These are phyloP conservation scores for Aspergillus cavernicola DNA, from an alignment of 495 filamentous ascomycete species.

Conservation along the genomic window DNA sequence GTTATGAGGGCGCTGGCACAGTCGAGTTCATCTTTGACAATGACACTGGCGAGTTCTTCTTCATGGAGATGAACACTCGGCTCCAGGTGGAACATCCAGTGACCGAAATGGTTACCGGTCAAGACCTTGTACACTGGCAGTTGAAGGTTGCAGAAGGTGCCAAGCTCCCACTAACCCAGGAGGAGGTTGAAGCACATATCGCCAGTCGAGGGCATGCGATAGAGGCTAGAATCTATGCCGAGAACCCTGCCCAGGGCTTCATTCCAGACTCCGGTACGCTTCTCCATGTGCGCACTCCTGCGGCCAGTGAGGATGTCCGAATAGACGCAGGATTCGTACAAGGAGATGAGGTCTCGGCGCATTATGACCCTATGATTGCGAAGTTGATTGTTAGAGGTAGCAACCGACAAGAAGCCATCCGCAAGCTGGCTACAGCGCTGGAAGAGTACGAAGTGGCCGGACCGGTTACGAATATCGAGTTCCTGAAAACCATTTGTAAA, in stretches of 20 bases:
- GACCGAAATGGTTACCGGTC: slow-evolving; percentile 93
- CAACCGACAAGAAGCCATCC: slow-evolving; percentile 74
- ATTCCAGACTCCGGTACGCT: slow-evolving; percentile 91
- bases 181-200: slow-evolving; percentile 75
- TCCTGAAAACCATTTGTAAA: slow-evolving; percentile 79
- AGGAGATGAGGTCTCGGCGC: slow-evolving; percentile 89
- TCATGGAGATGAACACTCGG: slow-evolving; percentile 99
- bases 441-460: slow-evolving; percentile 92
- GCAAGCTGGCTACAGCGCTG: slow-evolving; percentile 76
- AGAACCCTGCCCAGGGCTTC: slow-evolving; percentile 87
- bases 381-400: slow-evolving; percentile 91
- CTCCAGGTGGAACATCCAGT: slow-evolving; percentile 97
- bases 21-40: slow-evolving; percentile 99
- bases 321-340: slow-evolving; percentile 90
- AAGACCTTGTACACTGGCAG: slow-evolving; percentile 96
- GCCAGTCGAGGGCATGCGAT: slow-evolving; percentile 77
- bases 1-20: slow-evolving; percentile 93
- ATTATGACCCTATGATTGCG: slow-evolving; percentile 98
- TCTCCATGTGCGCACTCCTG: slow-evolving; percentile 74
- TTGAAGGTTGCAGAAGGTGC: slow-evolving; percentile 87
- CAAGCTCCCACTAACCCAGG: slow-evolving; percentile 79
- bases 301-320: slow-evolving; percentile 64
- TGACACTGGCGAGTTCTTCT: slow-evolving; percentile 89
- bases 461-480: slow-evolving; percentile 93
- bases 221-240: slow-evolving; percentile 94